Evolutionary conservation across 768 basidiomycete species (phyloP).

Genomic region (Coprinopsis cinerea): DNA sequence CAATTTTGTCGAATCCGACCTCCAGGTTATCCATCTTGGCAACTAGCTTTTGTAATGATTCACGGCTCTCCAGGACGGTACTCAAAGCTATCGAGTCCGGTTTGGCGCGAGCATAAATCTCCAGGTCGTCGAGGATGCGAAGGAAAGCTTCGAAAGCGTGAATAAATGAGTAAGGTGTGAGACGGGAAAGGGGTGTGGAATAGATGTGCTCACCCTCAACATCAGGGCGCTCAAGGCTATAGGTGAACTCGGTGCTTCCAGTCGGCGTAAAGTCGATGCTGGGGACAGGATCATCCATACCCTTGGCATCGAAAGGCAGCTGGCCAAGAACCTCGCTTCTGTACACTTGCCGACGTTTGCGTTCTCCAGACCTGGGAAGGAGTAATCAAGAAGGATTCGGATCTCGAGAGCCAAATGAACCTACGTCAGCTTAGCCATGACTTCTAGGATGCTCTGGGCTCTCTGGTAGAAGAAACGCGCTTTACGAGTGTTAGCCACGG

Average conservation of each 20-base stretch:
- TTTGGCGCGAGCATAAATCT: conserved; percentile 43
- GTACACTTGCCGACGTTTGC: conserved; percentile 80
- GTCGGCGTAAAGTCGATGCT: conserved; percentile 73
- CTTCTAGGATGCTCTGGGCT: conserved; percentile 74
- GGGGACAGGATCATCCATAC: conserved; percentile 78
- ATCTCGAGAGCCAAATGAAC: too few relatives aligned
- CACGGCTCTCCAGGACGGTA: conserved; percentile 59
- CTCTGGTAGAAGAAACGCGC: conserved; percentile 78
- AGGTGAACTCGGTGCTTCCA: conserved; percentile 54
- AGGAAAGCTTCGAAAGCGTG: conserved; percentile 54
- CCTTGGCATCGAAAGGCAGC: conserved; percentile 78
- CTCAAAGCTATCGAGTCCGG: conserved; percentile 40
- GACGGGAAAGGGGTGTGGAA: conserved; percentile 3
- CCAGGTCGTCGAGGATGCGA: conserved; percentile 58
- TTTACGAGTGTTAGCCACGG: background rate
- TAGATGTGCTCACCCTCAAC: conserved; percentile 62
- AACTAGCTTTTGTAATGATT: conserved; percentile 62
- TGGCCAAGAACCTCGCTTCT: conserved; percentile 78
- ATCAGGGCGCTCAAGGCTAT: conserved; percentile 66
- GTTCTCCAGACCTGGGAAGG: conserved; percentile 57
- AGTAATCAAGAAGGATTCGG: too few relatives aligned
- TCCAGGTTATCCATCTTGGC: conserved; percentile 76
- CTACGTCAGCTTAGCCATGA: conserved; percentile 85
- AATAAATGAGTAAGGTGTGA: conserved; percentile 12
- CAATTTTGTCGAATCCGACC: conserved; percentile 77